Base-by-base conservation (phyloP, 148 eudicot species). In the Beta vulgaris region DNA sequence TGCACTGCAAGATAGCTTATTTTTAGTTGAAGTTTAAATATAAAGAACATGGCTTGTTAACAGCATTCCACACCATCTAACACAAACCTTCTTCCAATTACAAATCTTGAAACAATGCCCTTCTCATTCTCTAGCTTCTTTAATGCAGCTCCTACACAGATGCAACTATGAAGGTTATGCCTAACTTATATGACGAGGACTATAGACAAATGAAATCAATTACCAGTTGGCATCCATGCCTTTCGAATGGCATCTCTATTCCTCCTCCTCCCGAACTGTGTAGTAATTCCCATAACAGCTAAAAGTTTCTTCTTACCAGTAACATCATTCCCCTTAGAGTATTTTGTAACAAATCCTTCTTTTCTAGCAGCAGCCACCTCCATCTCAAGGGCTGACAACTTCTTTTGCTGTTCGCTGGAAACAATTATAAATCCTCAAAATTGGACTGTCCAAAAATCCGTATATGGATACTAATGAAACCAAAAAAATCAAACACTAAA, bases 181-280 rank as follows among this genome's bases (percentile, higher is more conserved):
- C 40, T 60, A 68, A 40, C 57, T 31, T 36, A 15, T 14, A 55
- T 9, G 32, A 26, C 16, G 53, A 5, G 11, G 29, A 40, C 31
- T 66, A 54, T 3, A 67, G n/a, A 44, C 34, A 36, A 40, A 51
- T 23, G 68, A 21, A 55, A 37, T 29, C 44, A 11, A 72, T 70
- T 86, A 92, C 97, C 97, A 77, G 84, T 83, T 71, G 90, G 87
- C 94, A 92, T 92, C 97, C 97, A 92, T 69, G 97, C 97, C 79
- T 88, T 92, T 68, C 97, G 89, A 62, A 92, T 88, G 48, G 94
- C 94, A 79, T 90, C 88, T 86, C 97, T 82, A 72, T 92, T 90
- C 60, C 80, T 88, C 82, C 81, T 85, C 76, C 87, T 90, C 36
- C 97, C 97, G 79, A 90, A 92, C 74, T 77, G 87, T 13, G 97